A percentile compares a stretch with the other conserved stretches of the same genome.
Evolutionary conservation across 2,329 filamentous ascomycete species (phyloP).

Genomic region (Didymella exigua): DNA sequence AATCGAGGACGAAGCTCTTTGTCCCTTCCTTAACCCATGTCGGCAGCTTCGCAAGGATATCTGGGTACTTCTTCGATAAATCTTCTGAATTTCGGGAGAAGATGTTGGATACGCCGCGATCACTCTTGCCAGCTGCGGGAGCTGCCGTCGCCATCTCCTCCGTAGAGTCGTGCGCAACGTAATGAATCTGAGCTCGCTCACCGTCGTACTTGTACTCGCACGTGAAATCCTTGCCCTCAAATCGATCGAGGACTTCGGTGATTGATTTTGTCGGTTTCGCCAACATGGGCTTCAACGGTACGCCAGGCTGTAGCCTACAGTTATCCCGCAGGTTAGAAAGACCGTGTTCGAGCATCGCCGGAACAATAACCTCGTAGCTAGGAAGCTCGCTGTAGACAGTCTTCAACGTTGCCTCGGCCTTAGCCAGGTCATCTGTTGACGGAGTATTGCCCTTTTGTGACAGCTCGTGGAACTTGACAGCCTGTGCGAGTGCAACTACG

Average conservation of each 20-base stretch:
- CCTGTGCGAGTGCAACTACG: constrained; percentile 86
- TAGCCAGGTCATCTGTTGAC: constrained; percentile 75
- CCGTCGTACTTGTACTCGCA: constrained; percentile 99
- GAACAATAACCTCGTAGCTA: constrained; percentile 93
- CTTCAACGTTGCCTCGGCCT: constrained; percentile 86
- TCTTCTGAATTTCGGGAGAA: constrained; percentile 98
- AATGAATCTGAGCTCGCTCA: constrained; percentile 97
- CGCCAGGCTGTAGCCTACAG: constrained; percentile 90
- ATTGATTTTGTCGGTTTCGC: constrained; percentile 98
- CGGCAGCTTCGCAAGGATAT: constrained; percentile 85
- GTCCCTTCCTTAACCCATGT: constrained; percentile 90
- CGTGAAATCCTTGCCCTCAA: constrained; percentile 93
- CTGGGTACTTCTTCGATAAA: constrained; percentile 95
- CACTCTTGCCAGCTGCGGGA: constrained; percentile 68
- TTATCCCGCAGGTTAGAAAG: constrained; percentile 80
- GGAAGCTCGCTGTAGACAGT: constrained; percentile 92
- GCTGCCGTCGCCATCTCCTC: constrained; percentile 66
- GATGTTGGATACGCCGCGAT: constrained; percentile 82
- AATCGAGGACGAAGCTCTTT: constrained; percentile 96
- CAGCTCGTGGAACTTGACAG: constrained; percentile 82
- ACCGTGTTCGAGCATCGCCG: constrained; percentile 83
- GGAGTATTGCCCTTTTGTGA: constrained; percentile 72
- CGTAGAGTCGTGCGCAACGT: constrained; percentile 80
- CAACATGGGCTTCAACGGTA: constrained; percentile 97
- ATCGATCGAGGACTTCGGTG: constrained; percentile 94